phyloP scores from a whole-genome alignment of 768 basidiomycete genomes.

The Crassisporium funariophilum region DNA sequence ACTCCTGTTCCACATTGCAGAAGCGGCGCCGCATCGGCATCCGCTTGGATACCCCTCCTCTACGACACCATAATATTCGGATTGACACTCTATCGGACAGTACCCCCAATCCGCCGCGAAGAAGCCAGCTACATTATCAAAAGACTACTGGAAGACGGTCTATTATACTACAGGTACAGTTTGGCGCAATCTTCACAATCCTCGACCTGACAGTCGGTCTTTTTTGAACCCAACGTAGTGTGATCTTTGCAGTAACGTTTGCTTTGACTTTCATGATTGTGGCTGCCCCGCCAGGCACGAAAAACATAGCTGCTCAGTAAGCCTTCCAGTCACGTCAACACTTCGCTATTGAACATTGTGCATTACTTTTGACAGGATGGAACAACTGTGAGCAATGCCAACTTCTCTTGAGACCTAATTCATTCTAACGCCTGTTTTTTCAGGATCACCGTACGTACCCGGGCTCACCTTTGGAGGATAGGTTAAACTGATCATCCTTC shows the following conservation, averaged over 20 bases:
- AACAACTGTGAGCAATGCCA: slow-evolving; percentile 34
- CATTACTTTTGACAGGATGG: slow-evolving; percentile 30
- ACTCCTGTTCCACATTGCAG: slow-evolving; percentile 21
- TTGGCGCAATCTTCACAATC: not conserved
- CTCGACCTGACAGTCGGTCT: not conserved
- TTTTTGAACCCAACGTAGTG: slow-evolving; percentile 27
- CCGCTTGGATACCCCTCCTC: slow-evolving; percentile 51
- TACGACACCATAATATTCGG: slow-evolving; percentile 47
- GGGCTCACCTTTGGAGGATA: not conserved
- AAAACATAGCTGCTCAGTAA: slow-evolving; percentile 51
- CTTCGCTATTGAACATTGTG: not conserved
- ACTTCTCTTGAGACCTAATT: not conserved
- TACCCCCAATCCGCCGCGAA: slow-evolving; percentile 35
- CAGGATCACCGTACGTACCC: slow-evolving; percentile 17
- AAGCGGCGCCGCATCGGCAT: slow-evolving; percentile 44
- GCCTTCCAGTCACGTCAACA: not conserved
- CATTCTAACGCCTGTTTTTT: not conserved
- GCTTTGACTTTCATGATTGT: slow-evolving; percentile 50
- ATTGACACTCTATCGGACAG: slow-evolving; percentile 39
- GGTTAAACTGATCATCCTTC: slow-evolving; percentile 4
- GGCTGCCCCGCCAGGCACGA: slow-evolving; percentile 42
- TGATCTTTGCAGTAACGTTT: slow-evolving; percentile 46
- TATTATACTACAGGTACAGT: slow-evolving; percentile 46
- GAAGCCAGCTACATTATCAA: slow-evolving; percentile 41
- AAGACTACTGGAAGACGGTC: slow-evolving; percentile 45